Conservation (phyloP, 2,329 filamentous ascomycete genomes). For the Didymella sp. region DNA sequence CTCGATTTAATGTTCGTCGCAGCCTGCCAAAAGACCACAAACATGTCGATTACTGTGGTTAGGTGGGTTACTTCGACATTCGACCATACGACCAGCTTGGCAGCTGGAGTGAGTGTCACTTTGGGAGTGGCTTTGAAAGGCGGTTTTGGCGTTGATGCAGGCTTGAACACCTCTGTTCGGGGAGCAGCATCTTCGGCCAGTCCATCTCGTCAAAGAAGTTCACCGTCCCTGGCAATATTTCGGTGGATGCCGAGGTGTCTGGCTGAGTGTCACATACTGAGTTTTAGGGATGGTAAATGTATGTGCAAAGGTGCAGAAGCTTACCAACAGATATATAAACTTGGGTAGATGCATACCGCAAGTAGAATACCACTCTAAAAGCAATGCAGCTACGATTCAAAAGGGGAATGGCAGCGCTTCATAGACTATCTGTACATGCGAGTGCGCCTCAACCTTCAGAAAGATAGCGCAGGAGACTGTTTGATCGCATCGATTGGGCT, state of each 20-base stretch:
- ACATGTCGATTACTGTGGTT: conserved; percentile 2
- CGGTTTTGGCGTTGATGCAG: background rate
- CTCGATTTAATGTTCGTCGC: background rate
- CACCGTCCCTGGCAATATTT: background rate
- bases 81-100: background rate
- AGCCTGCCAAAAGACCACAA: conserved; percentile 2
- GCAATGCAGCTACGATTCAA: background rate
- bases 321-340: background rate
- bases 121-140: background rate
- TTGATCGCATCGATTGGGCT: conserved; percentile 2
- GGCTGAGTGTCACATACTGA: background rate
- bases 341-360: background rate
- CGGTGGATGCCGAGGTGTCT: too few relatives aligned
- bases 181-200: background rate
- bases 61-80: background rate
- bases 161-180: background rate
- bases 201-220: too few relatives aligned
- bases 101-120: background rate
- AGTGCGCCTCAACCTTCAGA: background rate
- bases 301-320: background rate
- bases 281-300: background rate
- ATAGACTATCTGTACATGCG: background rate
- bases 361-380: background rate
- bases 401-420: conserved; percentile 5
- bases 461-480: background rate